These are phyloP conservation scores for Cucurbita maxima DNA, from an alignment of 306 rosid genomes.

Conservation along the genomic window DNA sequence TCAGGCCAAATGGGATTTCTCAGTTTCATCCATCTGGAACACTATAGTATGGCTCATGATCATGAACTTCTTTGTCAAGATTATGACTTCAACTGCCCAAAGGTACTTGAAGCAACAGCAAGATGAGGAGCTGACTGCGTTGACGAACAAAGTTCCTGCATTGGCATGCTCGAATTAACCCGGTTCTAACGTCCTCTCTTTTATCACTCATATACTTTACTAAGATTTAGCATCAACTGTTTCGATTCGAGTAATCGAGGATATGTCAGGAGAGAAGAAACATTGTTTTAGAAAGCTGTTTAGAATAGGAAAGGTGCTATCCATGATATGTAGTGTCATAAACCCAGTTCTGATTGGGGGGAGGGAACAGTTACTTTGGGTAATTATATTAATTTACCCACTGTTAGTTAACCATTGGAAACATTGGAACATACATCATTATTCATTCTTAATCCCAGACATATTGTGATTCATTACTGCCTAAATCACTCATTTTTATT, in stretches of 20 bases:
- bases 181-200: not conserved
- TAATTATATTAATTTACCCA: slow-evolving; percentile 13
- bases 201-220: not conserved
- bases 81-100: slow-evolving; percentile 82
- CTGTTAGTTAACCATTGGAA: slow-evolving; percentile 26
- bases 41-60: slow-evolving; percentile 95
- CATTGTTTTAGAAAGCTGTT: slow-evolving; percentile 27
- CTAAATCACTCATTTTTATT: too few species aligned
- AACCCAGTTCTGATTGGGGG: slow-evolving; percentile 10
- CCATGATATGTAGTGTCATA: not conserved
- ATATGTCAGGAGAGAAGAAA: slow-evolving; percentile 5
- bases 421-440: slow-evolving; percentile 4
- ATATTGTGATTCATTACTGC: not conserved
- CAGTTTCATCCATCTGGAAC: slow-evolving; percentile 71
- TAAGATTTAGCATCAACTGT: not conserved
- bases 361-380: slow-evolving; percentile 41
- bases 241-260: not conserved
- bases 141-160: slow-evolving; percentile 13
- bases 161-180: not conserved
- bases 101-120: slow-evolving; percentile 63
- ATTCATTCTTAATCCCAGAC: slow-evolving; percentile 47
- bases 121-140: slow-evolving; percentile 34
- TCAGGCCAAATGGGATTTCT: slow-evolving; percentile 85
- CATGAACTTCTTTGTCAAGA: slow-evolving; percentile 73
- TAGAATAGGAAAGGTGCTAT: slow-evolving; percentile 15